Percentiles rank a stretch among this genome's conserved stretches.
Conservation (phyloP, 768 basidiomycete genomes). For the Tephrocybe sp. region DNA sequence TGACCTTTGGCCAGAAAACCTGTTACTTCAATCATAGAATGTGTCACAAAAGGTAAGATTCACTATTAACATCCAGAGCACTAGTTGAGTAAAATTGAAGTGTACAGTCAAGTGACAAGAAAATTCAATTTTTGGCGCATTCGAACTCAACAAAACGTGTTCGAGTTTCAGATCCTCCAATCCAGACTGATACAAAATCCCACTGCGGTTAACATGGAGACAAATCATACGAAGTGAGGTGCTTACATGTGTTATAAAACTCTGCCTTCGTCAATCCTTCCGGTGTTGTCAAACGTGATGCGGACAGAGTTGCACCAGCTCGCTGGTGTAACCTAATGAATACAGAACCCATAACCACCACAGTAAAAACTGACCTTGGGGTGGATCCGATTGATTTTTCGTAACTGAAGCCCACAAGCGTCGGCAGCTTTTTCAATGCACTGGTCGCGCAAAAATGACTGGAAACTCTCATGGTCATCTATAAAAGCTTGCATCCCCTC, state of each 20-base stretch:
- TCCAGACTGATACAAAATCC: conserved; percentile 12
- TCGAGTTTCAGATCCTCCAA: conserved; percentile 21
- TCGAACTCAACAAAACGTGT: conserved; percentile 25
- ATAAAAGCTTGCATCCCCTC: conserved; percentile 18
- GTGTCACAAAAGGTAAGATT: no score
- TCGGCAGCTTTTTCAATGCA: conserved; percentile 15
- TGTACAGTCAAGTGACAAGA: background rate
- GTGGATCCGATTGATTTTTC: conserved; percentile 22
- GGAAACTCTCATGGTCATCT: conserved; percentile 24
- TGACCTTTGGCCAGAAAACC: no score
- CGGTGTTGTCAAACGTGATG: conserved; percentile 20
- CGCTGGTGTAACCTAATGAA: conserved; percentile 14
- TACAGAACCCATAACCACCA: background rate
- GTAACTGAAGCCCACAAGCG: conserved; percentile 18
- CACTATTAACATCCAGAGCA: no score
- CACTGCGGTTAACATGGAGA: background rate
- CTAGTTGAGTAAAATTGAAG: no score
- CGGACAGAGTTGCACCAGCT: conserved; percentile 24
- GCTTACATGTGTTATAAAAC: conserved; percentile 28
- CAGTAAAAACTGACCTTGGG: conserved; percentile 20
- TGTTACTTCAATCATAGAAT: no score
- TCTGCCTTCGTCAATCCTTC: conserved; percentile 24
- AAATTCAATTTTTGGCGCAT: background rate
- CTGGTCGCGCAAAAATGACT: conserved; percentile 22
- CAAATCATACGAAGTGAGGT: background rate